phyloP scores from a whole-genome alignment of 164 flowering plant species.

The Malania oleifera region DNA sequence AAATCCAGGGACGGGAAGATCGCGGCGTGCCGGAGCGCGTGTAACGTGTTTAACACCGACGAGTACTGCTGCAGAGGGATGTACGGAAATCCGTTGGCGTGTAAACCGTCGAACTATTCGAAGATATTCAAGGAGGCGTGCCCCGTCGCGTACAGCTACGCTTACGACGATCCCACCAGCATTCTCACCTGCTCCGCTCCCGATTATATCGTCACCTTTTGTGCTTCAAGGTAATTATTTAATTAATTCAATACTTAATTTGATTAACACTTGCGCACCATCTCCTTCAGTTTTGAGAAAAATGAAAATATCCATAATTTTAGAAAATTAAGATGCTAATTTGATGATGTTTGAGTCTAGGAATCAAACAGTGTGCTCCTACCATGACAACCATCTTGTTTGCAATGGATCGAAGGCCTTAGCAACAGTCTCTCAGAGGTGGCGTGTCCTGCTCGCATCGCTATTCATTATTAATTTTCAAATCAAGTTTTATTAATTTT shows the following conservation, averaged over 20 bases:
- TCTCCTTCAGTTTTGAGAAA: no score
- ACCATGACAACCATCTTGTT: slow-evolving; percentile 23
- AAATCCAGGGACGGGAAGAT: slow-evolving; percentile 22
- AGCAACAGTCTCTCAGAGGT: slow-evolving; percentile 10
- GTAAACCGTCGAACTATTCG: slow-evolving; percentile 36
- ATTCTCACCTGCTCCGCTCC: slow-evolving; percentile 30
- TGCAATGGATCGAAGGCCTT: slow-evolving; percentile 20
- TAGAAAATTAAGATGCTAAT: background rate
- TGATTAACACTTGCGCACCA: no score
- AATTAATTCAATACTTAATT: no score
- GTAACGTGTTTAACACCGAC: slow-evolving; percentile 27
- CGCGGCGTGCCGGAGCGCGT: slow-evolving; percentile 29
- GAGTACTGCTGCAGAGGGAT: slow-evolving; percentile 38
- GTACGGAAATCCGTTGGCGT: slow-evolving; percentile 21
- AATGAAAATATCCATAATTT: no score
- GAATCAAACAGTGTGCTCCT: slow-evolving; percentile 32
- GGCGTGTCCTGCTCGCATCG: slow-evolving; percentile 16
- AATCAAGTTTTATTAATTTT: background rate
- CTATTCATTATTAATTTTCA: background rate
- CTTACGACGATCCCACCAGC: slow-evolving; percentile 34
- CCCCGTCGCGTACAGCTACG: slow-evolving; percentile 42
- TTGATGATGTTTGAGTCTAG: slow-evolving; percentile 23
- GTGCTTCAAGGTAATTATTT: slow-evolving; percentile 43
- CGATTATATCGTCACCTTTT: slow-evolving; percentile 36
- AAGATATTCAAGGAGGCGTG: slow-evolving; percentile 36